phyloP scores from a whole-genome alignment of 768 basidiomycete genomes.

The Exidia glandulosa region DNA sequence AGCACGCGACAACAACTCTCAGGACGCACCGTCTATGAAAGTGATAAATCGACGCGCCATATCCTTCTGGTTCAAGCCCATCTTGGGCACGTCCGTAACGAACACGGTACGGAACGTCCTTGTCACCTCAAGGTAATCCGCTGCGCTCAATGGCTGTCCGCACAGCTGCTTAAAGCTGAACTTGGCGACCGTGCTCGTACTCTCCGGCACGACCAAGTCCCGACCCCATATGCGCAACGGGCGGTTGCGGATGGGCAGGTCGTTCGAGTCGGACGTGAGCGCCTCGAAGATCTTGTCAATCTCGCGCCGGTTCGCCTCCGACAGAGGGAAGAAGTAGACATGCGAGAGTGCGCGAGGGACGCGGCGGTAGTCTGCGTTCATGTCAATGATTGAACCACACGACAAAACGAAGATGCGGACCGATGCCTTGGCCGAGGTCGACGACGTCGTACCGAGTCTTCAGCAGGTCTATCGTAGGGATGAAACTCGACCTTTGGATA shows the following conservation, averaged over 20 bases:
- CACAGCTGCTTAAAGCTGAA: slow-evolving; percentile 84
- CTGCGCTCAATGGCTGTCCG: slow-evolving; percentile 80
- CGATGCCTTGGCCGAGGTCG: slow-evolving; percentile 92
- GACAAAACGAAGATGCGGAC: too few relatives aligned
- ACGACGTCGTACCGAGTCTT: slow-evolving; percentile 80
- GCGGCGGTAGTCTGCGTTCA: slow-evolving; percentile 87
- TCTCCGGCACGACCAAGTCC: slow-evolving; percentile 65
- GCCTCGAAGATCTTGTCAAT: slow-evolving; percentile 78
- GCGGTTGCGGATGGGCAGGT: slow-evolving; percentile 49
- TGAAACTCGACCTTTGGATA: slow-evolving; percentile 88
- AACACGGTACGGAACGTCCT: slow-evolving; percentile 82
- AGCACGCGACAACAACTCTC: slow-evolving; percentile 1
- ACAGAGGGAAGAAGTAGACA: slow-evolving; percentile 82
- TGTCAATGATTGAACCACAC: slow-evolving; percentile 3
- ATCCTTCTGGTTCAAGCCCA: slow-evolving; percentile 82
- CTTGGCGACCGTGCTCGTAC: slow-evolving; percentile 67
- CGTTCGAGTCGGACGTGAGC: slow-evolving; percentile 44
- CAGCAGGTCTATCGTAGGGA: slow-evolving; percentile 89
- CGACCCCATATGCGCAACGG: slow-evolving; percentile 85
- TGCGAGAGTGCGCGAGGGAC: slow-evolving; percentile 87
- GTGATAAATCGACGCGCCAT: slow-evolving; percentile 92
- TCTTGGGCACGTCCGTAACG: slow-evolving; percentile 74
- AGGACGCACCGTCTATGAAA: slow-evolving; percentile 73
- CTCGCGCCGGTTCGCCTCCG: slow-evolving; percentile 51
- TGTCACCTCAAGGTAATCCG: slow-evolving; percentile 92